These are phyloP conservation scores for Plasmodium ovale DNA, from an alignment of 169 alveolate species.

Conservation along the genomic window DNA sequence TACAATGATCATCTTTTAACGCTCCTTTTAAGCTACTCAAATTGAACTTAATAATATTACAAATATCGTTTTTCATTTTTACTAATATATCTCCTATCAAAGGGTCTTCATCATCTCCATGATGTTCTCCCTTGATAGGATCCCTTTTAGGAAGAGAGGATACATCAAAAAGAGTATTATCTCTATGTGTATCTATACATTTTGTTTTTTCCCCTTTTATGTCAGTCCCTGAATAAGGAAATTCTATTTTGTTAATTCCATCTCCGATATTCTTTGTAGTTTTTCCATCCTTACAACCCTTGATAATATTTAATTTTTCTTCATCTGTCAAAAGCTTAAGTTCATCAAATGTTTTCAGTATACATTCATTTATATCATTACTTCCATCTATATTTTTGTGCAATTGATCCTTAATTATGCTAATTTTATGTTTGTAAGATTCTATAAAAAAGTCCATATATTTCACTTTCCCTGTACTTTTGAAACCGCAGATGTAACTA, in stretches of 20 bases:
- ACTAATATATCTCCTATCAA: slow-evolving; percentile 53
- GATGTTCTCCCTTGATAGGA: not conserved
- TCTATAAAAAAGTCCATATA: slow-evolving; percentile 62
- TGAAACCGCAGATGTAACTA: slow-evolving; percentile 61
- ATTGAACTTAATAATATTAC: slow-evolving; percentile 43
- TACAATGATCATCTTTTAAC: slow-evolving; percentile 1
- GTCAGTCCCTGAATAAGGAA: no score
- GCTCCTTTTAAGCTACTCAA: slow-evolving; percentile 13
- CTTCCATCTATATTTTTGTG: not conserved
- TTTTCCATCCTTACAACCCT: not conserved
- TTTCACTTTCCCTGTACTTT: slow-evolving; percentile 61
- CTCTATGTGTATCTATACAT: not conserved
- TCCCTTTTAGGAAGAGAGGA: not conserved
- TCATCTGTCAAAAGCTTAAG: slow-evolving; percentile 29
- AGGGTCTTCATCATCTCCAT: slow-evolving; percentile 44
- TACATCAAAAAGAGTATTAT: not conserved
- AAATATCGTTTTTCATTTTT: slow-evolving; percentile 62
- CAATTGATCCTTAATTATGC: slow-evolving; percentile 42
- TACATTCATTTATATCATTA: slow-evolving; percentile 21
- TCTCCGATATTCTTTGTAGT: not conserved
- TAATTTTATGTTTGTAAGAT: slow-evolving; percentile 43
- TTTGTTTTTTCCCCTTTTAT: not conserved
- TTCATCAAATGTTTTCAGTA: slow-evolving; percentile 46
- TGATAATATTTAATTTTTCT: slow-evolving; percentile 7
- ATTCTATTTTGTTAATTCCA: not conserved